A percentile compares a stretch with the other conserved stretches of the same genome.
phyloP scores from a whole-genome alignment of 2,329 filamentous ascomycete species.

The Claviceps capensis region DNA sequence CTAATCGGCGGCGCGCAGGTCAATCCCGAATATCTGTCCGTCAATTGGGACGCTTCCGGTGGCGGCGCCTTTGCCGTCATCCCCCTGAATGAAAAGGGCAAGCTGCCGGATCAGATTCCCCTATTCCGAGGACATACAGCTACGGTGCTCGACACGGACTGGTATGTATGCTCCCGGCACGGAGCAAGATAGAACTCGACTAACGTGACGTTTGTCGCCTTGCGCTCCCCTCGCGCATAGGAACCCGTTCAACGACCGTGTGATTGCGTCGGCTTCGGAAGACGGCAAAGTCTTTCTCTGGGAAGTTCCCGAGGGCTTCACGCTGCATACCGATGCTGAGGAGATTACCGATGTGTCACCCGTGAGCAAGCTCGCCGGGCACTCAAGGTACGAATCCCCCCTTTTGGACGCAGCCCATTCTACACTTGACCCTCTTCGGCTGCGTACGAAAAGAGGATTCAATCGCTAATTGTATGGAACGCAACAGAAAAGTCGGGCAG shows the following conservation, averaged over 20 bases:
- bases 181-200: background rate
- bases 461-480: background rate
- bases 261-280: constrained; percentile 89
- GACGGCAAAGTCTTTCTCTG: constrained; percentile 96
- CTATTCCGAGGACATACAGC: constrained; percentile 94
- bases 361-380: constrained; percentile 68
- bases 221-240: constrained; percentile 26
- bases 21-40: constrained; percentile 88
- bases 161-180: constrained; percentile 34
- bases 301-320: constrained; percentile 83
- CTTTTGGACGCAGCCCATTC: background rate
- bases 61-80: constrained; percentile 96
- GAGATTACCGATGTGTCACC: constrained; percentile 72
- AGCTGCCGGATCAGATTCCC: constrained; percentile 82
- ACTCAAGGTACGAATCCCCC: constrained; percentile 51
- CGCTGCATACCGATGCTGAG: constrained; percentile 71
- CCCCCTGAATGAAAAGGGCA: constrained; percentile 76
- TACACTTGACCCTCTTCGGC: background rate
- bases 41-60: constrained; percentile 96
- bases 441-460: background rate
- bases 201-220: background rate
- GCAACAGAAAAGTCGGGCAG: constrained; percentile 79
- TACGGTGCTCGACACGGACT: constrained; percentile 92
- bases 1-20: constrained; percentile 38
- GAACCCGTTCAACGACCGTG: constrained; percentile 90